A percentile compares a stretch with the other conserved stretches of the same genome.
phyloP scores from a whole-genome alignment of 805 yeast species.

The Sugiyamaella smithiae region DNA sequence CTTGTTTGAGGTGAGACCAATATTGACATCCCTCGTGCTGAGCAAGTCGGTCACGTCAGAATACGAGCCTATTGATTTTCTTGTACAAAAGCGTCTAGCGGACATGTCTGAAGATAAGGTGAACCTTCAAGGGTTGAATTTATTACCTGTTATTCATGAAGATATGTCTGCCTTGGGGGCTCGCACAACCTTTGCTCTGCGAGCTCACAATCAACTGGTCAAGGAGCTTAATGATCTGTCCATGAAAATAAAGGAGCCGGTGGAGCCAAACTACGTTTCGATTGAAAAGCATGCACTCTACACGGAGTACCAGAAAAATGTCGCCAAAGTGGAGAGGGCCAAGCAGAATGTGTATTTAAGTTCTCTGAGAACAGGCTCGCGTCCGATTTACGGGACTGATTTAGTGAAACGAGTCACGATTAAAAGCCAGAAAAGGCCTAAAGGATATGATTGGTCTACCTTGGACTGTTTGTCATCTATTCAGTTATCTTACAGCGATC shows the following conservation, averaged over 20 bases:
- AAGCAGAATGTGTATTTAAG: conserved; percentile 62
- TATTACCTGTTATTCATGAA: conserved; percentile 54
- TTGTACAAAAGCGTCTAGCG: conserved; percentile 38
- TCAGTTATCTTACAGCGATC: conserved; percentile 18
- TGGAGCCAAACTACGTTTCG: conserved; percentile 30
- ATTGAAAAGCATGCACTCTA: conserved; percentile 57
- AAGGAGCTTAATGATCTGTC: conserved; percentile 20
- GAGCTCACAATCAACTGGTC: conserved; percentile 15
- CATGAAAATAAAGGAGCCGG: conserved; percentile 14
- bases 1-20: conserved; percentile 92
- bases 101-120: conserved; percentile 31
- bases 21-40: conserved; percentile 83
- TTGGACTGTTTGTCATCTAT: conserved; percentile 18
- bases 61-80: conserved; percentile 43
- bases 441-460: conserved; percentile 23
- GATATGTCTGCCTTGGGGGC: conserved; percentile 36
- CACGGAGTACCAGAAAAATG: conserved; percentile 51
- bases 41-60: conserved; percentile 56
- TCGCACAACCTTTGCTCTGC: conserved; percentile 2
- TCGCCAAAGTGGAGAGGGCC: conserved; percentile 50
- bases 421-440: not conserved
- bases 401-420: conserved; percentile 37
- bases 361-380: conserved; percentile 56
- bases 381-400: conserved; percentile 68
- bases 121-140: conserved; percentile 57